phyloP scores from a whole-genome alignment of 2,329 filamentous ascomycete species.

The Coniochaeta ligniaria region DNA sequence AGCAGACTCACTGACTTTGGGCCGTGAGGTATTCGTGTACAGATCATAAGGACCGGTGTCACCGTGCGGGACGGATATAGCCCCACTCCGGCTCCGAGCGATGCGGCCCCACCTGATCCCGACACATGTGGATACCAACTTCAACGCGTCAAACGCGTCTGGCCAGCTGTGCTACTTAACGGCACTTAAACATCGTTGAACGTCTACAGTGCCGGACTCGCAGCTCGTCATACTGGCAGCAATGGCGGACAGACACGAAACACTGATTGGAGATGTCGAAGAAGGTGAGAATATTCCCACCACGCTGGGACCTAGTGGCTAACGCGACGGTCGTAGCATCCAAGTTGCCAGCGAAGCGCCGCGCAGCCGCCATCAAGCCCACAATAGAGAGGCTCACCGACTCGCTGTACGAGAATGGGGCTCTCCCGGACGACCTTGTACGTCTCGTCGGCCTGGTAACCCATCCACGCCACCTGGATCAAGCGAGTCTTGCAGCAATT shows the following conservation, averaged over 20 bases:
- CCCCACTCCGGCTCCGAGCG: not conserved
- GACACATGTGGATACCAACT: not conserved
- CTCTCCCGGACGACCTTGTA: slow-evolving; percentile 52
- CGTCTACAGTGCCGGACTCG: not conserved
- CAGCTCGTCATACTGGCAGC: not conserved
- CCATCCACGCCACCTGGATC: slow-evolving; percentile 63
- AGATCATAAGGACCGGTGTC: not conserved
- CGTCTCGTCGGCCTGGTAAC: slow-evolving; percentile 62
- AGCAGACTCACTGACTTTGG: not conserved
- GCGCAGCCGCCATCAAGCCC: slow-evolving; percentile 53
- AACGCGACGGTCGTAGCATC: slow-evolving; percentile 34
- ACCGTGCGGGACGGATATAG: not conserved
- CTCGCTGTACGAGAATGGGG: slow-evolving; percentile 60
- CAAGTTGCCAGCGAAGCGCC: slow-evolving; percentile 57
- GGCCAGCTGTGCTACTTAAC: not conserved
- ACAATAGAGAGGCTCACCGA: slow-evolving; percentile 56
- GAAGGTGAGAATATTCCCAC: not conserved
- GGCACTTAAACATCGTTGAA: not conserved
- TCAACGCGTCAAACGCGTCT: not conserved
- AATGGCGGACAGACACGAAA: not conserved
- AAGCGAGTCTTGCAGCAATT: slow-evolving; percentile 62
- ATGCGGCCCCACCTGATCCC: not conserved
- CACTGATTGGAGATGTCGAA: not conserved
- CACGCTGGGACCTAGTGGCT: slow-evolving; percentile 5
- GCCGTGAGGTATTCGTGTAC: not conserved